Base-by-base conservation (phyloP, 2,329 filamentous ascomycete genomes). In the Verticillium nubilum region DNA sequence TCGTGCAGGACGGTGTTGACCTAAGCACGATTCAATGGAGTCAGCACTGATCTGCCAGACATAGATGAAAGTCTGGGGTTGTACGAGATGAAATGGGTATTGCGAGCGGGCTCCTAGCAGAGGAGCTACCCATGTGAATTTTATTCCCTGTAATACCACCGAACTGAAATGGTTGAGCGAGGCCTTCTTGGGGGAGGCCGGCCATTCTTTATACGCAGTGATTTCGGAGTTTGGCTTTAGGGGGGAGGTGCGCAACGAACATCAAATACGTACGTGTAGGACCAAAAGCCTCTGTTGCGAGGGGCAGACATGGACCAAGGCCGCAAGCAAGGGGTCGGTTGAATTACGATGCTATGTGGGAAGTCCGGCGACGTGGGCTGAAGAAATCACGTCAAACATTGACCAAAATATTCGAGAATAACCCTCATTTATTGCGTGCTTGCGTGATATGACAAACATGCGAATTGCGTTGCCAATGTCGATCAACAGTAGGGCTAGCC, bases 11-110 rank as follows among this genome's bases (percentile, higher is more conserved):
- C 74, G 95, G 95, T 17, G 86, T 99, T 64, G 95, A 97, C 71
- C 78, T 99, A 66, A 91, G 96, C 76, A 97, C 92, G 52, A 99
- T 99, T 69, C 89, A 99, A 77, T 99, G 95, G 95, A 96, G 90
- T 72, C 93, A 97, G 79, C 95, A 99, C 76, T 98, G 80, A 84
- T 50, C 25, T 50, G 42, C 19, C 23, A 50, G 42, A 23, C 42
- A 9, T 9, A 12, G 61, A 6, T 19, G 54, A 37, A 28, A 29
- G 42, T 50, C 52, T 53, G 28, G 52, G n/a, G 25, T n/a, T 54
- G 26, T 23, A 31, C 17, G 27, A 54, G 27, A 54, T 31, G 52
- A 10, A 33, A 31, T 27, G 52, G 52, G 42, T 50, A 10, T 50
- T 25, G 25, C 42, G n/a, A 50, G 42, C 42, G 42, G 42, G 42